These are phyloP conservation scores for Aspergillus campestris DNA, from an alignment of 495 filamentous ascomycete species.

Conservation along the genomic window DNA sequence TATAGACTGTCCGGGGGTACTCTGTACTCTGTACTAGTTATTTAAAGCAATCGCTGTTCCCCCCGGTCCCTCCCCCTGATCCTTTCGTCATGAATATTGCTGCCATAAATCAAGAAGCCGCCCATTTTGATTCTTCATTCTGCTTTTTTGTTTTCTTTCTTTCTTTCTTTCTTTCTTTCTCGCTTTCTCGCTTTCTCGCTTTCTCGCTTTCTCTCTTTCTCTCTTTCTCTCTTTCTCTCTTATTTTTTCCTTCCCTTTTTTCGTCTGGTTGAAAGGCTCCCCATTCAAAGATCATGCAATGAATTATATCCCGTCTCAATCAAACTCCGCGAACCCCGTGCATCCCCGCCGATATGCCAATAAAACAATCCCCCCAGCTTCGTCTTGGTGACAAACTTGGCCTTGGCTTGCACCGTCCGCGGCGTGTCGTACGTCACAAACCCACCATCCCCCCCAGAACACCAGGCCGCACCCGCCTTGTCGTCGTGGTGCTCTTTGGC, in stretches of 20 bases:
- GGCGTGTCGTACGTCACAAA: constrained; percentile 85
- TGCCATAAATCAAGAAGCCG: not conserved
- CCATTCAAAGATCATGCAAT: constrained; percentile 45
- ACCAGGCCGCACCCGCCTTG: constrained; percentile 62
- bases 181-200: not conserved
- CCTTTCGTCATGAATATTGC: not conserved
- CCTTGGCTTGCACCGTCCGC: constrained; percentile 77
- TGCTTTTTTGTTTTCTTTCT: not conserved
- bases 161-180: not conserved
- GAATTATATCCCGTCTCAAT: constrained; percentile 67
- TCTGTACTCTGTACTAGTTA: too few relatives aligned
- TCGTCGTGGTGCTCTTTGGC: constrained; percentile 63
- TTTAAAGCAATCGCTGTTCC: too few relatives aligned
- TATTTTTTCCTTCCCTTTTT: constrained; percentile 1
- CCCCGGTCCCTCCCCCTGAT: too few relatives aligned
- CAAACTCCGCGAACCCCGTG: constrained; percentile 58
- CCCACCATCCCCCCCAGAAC: constrained; percentile 71
- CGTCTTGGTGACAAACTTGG: constrained; percentile 65
- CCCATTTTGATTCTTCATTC: not conserved
- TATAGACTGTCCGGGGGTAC: too few relatives aligned
- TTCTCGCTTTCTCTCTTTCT: not conserved
- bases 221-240: too few relatives aligned
- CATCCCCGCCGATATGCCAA: constrained; percentile 83
- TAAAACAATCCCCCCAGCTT: constrained; percentile 81
- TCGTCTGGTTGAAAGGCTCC: not conserved